Base-by-base conservation (phyloP, 2,329 filamentous ascomycete species). In the Monosporascus sp. region DNA sequence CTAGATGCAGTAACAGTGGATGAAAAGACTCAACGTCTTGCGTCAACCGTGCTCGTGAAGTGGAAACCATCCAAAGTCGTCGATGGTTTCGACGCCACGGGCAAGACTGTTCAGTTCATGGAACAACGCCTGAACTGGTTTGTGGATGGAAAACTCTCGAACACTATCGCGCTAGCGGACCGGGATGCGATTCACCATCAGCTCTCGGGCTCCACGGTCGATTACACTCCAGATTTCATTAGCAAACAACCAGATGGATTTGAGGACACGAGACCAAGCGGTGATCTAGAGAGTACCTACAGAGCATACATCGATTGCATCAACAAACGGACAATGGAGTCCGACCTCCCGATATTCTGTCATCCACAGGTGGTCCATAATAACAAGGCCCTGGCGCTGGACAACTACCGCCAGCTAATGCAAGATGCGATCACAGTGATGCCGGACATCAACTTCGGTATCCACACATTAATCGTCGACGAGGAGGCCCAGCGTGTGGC, bases 241-340 rank as follows among this genome's bases (percentile, higher is more conserved):
- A 48, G 54, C 47, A 37, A 54, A 27, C 45, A 53, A 41, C 50
- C 47, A 46, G 24, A 6, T 24, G 42, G 39, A 25, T 49, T 48
- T 15, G 44, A 22, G 34, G 49, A 6, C 15, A 51, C 17, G 11
- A 53, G 58, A 7, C 56, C 58, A n/a, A 48, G 50, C 6, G 36
- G 37, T 34, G 57, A 57, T 15, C 54, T 65, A 6, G 53, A 61
- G 15, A 54, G 56, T 3, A 58, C 2, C 8, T 71, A 72, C 52
- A 53, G 55, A 8, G 55, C 51, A 2, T 71, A 72, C 55, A 61
- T 71, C 39, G 49, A 53, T 17, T 62, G 62, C 55, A 69, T 72
- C 57, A 70, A 71, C 52, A 55, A 51, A 20, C 60, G 58, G 25
- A 63, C 63, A 3, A 62, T 64, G 61, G 51, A 46, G 25, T 36